Conservation (phyloP, 257 asterid genomes). For the Solanum tarapatanum region DNA sequence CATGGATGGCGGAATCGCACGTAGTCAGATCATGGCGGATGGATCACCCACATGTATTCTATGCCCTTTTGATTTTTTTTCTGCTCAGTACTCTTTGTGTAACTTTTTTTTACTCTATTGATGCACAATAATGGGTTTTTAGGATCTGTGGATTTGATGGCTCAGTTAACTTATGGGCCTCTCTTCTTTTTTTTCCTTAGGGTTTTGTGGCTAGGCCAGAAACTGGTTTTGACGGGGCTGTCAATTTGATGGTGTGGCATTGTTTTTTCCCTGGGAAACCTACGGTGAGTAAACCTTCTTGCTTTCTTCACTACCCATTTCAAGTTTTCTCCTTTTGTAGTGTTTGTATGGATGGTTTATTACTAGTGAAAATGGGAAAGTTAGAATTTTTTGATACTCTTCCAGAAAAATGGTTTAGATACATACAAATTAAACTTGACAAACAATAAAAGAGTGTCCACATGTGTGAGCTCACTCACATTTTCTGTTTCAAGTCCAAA, state of each 20-base stretch:
- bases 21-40: too few species aligned
- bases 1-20: too few species aligned
- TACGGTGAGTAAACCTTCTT: background rate
- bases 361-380: background rate
- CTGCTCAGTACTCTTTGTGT: background rate
- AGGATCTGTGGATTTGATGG: background rate
- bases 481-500: background rate
- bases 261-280: background rate
- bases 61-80: background rate
- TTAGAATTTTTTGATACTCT: background rate
- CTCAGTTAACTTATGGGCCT: background rate
- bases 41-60: background rate
- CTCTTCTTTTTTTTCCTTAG: background rate
- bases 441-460: background rate
- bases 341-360: background rate
- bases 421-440: background rate
- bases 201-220: background rate
- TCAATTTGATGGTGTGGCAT: background rate
- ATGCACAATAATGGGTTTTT: background rate
- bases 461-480: background rate
- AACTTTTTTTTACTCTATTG: background rate
- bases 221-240: background rate
- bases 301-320: background rate
- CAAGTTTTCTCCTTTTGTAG: background rate
- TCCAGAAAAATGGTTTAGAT: background rate